Base-by-base conservation (phyloP, 306 rosid genomes). In the Pyrus bretschneideri region DNA sequence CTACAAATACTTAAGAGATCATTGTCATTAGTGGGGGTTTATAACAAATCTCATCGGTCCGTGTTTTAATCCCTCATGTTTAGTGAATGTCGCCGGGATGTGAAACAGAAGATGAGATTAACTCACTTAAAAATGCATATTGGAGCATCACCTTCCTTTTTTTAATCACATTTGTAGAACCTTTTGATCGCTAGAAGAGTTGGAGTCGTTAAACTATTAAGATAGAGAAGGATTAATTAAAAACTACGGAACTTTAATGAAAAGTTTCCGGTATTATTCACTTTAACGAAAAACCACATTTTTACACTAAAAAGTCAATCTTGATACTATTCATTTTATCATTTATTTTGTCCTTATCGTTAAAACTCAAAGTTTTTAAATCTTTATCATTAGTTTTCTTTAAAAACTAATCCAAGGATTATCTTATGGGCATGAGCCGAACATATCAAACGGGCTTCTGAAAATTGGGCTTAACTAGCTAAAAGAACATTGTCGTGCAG, bases 31-130 rank as follows among this genome's bases (percentile, higher is more conserved):
- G 22, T 73, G 67, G 72, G 68, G 13, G 42, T 51, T 82, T 69
- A 69, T 62, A 17, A 38, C 13, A 33, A 69, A 70, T 82, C 73
- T 40, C 77, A 74, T 69, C 33, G 69, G 72, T 60, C 69, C 52
- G 73, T 14, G 80, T 54, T 70, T 74, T 66, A 13, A 46, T 76
- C 66, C 18, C 74, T 74, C 35, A 52, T 78, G 83, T 11, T 74
- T 44, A 6, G 69, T 52, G 11, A 2, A 4, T 69, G 83, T 74
- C 81, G 4, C 49, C 33, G 21, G 30, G 6, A 15, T 74, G 52
- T 6, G 46, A 18, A 46, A 19, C 72, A 52, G 22, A 9, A 3
- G 22, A 73, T 9, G 31, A 5, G 1, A 54, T 4, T 27, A 42
- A 22, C 12, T 69, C 40, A 19, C 30, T n/a, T 52, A 27, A 17